These are phyloP conservation scores for Haplosporangium sp. DNA, from an alignment of 371 early-diverging fungal species.

Conservation along the genomic window DNA sequence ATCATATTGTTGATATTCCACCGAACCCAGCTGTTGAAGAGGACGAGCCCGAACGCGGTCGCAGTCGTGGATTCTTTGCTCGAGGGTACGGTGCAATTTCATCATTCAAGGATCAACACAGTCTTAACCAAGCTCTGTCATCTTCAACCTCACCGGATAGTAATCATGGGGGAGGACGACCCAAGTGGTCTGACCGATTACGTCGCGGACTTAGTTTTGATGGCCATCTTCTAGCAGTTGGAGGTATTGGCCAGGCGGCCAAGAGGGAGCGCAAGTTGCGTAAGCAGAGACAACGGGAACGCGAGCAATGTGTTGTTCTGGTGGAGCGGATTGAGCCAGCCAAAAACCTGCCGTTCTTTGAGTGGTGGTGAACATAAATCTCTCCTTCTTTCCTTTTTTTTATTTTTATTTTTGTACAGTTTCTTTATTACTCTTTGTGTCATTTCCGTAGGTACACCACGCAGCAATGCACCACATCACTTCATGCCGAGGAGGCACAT, in stretches of 20 bases:
- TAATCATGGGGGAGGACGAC: constrained; percentile 18
- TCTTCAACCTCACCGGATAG: too few species aligned
- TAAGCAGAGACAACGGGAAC: constrained; percentile 36
- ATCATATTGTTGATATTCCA: background rate
- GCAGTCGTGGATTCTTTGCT: constrained; percentile 30
- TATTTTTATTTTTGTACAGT: background rate
- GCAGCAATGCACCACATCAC: too few species aligned
- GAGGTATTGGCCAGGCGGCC: constrained; percentile 26
- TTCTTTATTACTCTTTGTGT: too few species aligned
- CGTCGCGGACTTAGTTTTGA: constrained; percentile 44
- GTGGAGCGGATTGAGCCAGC: constrained; percentile 49
- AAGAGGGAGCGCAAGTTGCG: constrained; percentile 34
- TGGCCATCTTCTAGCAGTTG: constrained; percentile 28
- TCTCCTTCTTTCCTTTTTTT: background rate
- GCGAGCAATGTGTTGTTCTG: constrained; percentile 34
- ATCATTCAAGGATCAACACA: too few species aligned
- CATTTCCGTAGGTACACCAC: background rate
- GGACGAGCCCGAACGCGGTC: constrained; percentile 26
- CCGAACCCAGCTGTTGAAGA: background rate
- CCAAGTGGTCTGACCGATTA: constrained; percentile 43
- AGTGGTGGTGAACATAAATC: constrained; percentile 27
- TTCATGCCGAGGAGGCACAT: too few species aligned
- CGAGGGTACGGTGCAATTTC: constrained; percentile 22
- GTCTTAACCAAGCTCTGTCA: too few species aligned
- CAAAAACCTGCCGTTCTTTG: constrained; percentile 43